A percentile compares a stretch with the other conserved stretches of the same genome.
These are phyloP conservation scores for Phytophthora ramorum DNA, from an alignment of 352 stramenopile genomes.

Conservation along the genomic window DNA sequence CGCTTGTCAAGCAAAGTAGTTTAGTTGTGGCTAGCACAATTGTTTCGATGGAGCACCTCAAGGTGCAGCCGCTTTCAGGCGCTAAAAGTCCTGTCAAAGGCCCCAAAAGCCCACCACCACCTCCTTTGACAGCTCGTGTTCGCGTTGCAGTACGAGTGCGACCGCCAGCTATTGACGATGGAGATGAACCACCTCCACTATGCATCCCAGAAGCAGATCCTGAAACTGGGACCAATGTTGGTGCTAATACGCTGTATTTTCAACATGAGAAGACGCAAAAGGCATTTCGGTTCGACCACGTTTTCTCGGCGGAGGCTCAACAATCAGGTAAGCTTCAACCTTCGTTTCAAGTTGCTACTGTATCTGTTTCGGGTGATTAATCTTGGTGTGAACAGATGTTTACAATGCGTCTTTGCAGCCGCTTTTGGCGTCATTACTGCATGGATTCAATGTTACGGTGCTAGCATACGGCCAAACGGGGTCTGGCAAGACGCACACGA, in stretches of 20 bases:
- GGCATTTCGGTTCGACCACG: slow-evolving; percentile 71
- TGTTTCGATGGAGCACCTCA: slow-evolving; percentile 27
- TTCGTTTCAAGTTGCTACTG: not conserved
- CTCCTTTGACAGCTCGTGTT: slow-evolving; percentile 44
- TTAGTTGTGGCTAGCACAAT: slow-evolving; percentile 8
- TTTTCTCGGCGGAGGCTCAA: slow-evolving; percentile 45
- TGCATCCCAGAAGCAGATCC: slow-evolving; percentile 20
- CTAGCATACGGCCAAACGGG: slow-evolving; percentile 87
- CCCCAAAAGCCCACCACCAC: slow-evolving; percentile 18
- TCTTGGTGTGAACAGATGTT: slow-evolving; percentile 45
- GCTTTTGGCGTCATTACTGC: slow-evolving; percentile 77
- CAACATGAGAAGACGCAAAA: slow-evolving; percentile 51
- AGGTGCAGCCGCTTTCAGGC: slow-evolving; percentile 4
- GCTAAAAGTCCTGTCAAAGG: slow-evolving; percentile 22
- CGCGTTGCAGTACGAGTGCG: slow-evolving; percentile 76
- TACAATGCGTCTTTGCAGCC: slow-evolving; percentile 74
- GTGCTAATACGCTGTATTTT: slow-evolving; percentile 41
- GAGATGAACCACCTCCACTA: slow-evolving; percentile 7
- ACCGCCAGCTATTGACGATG: slow-evolving; percentile 18
- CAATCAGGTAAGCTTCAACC: slow-evolving; percentile 44
- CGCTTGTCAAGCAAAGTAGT: slow-evolving; percentile 8
- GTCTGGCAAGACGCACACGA: slow-evolving; percentile 84
- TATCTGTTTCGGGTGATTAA: not conserved
- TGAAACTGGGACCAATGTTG: not conserved
- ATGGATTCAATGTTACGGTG: slow-evolving; percentile 89